Conservation (phyloP, 805 yeast species). For the Candida dendrica region DNA sequence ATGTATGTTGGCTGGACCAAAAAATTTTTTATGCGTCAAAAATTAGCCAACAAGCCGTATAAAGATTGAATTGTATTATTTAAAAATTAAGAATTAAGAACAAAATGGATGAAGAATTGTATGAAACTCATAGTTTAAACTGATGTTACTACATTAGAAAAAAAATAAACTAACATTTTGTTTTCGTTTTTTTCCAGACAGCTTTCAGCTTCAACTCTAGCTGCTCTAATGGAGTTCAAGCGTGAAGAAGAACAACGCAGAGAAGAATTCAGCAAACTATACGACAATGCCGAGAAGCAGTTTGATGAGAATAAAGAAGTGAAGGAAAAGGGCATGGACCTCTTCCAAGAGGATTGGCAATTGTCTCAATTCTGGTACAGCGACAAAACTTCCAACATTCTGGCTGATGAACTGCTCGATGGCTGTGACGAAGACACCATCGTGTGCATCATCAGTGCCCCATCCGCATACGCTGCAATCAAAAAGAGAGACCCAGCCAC, state of each 20-base stretch:
- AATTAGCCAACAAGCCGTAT: too few relatives aligned
- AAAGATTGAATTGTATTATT: too few relatives aligned
- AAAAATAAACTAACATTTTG: too few relatives aligned
- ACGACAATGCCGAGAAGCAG: slow-evolving; percentile 50
- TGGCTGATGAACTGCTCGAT: slow-evolving; percentile 67
- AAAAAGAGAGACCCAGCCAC: slow-evolving; percentile 40
- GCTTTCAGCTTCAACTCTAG: slow-evolving; percentile 42
- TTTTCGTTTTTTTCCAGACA: slow-evolving; percentile 5
- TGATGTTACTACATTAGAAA: too few relatives aligned
- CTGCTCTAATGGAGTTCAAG: slow-evolving; percentile 52
- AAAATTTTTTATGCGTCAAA: too few relatives aligned
- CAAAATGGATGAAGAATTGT: too few relatives aligned
- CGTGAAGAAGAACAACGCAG: slow-evolving; percentile 49
- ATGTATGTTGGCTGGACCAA: too few relatives aligned
- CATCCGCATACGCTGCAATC: slow-evolving; percentile 85
- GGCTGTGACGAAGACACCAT: slow-evolving; percentile 71
- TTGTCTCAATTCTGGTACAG: slow-evolving; percentile 88
- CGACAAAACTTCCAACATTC: slow-evolving; percentile 59
- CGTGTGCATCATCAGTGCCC: slow-evolving; percentile 78
- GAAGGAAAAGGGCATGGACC: slow-evolving; percentile 48
- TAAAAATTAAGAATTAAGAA: too few relatives aligned
- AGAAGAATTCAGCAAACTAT: slow-evolving; percentile 62
- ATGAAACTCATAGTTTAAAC: too few relatives aligned
- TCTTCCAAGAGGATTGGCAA: slow-evolving; percentile 90
- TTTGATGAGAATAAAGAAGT: slow-evolving; percentile 22